A percentile compares a stretch with the other conserved stretches of the same genome.
phyloP scores from a whole-genome alignment of 495 filamentous ascomycete species.

The Chlorociboria aeruginascens region DNA sequence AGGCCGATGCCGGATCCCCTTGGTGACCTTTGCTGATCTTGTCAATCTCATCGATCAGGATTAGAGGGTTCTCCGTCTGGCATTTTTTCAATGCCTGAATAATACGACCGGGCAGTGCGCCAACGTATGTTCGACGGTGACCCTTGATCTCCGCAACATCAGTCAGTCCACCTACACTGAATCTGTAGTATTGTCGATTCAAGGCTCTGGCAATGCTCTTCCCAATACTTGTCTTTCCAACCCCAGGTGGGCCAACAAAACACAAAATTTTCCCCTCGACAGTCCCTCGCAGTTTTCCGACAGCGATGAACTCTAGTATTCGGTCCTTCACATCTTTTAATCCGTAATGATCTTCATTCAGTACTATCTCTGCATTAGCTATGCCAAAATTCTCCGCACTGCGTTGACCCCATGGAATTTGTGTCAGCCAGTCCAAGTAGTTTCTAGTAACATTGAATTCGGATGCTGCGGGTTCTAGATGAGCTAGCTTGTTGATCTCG shows the following conservation, averaged over 20 bases:
- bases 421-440: constrained; percentile 97
- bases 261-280: constrained; percentile 99
- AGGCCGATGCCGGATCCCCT: constrained; percentile 88
- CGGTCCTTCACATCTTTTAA: constrained; percentile 98
- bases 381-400: constrained; percentile 97
- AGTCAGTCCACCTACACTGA: constrained; percentile 91
- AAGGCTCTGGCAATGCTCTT: constrained; percentile 94
- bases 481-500: constrained; percentile 90
- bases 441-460: constrained; percentile 99
- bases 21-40: constrained; percentile 95
- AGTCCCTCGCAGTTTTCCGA: constrained; percentile 91
- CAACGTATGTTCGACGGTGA: constrained; percentile 92
- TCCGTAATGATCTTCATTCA: constrained; percentile 96
- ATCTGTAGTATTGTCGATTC: constrained; percentile 92
- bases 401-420: constrained; percentile 94
- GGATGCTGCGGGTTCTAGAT: constrained; percentile 87
- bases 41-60: constrained; percentile 95
- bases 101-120: constrained; percentile 88
- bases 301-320: constrained; percentile 97
- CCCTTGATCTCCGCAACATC: constrained; percentile 99
- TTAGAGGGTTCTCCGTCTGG: constrained; percentile 94
- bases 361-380: constrained; percentile 72
- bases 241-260: constrained; percentile 88
- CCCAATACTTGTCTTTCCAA: constrained; percentile 97
- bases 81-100: constrained; percentile 99